phyloP scores from a whole-genome alignment of 208 protist genomes.

The Trypanosoma boissoni region DNA sequence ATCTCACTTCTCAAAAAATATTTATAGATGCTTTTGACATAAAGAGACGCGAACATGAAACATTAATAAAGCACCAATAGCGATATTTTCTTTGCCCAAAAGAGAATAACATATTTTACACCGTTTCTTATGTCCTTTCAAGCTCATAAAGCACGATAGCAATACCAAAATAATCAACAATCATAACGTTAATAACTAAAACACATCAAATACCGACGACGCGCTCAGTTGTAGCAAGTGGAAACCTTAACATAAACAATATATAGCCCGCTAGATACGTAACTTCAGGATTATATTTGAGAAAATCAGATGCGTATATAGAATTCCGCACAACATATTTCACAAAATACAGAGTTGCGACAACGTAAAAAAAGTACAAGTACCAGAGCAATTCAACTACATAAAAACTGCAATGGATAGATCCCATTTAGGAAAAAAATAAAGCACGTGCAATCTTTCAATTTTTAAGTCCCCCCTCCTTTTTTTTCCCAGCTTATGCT shows the following conservation, averaged over 20 bases:
- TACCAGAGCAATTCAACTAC: constrained; percentile 36
- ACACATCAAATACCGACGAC: constrained; percentile 44
- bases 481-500: constrained; percentile 6
- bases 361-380: constrained; percentile 32
- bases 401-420: constrained; percentile 22
- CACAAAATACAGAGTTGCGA: constrained; percentile 28
- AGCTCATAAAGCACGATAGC: constrained; percentile 27
- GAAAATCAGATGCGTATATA: background rate
- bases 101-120: constrained; percentile 8
- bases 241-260: constrained; percentile 38
- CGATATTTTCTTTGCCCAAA: constrained; percentile 14
- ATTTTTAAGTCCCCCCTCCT: constrained; percentile 21
- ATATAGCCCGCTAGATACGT: constrained; percentile 24
- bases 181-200: constrained; percentile 27
- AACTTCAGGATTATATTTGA: constrained; percentile 10
- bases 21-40: no score
- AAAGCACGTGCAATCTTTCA: constrained; percentile 25
- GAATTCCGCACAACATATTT: constrained; percentile 10
- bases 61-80: no score
- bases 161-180: constrained; percentile 28
- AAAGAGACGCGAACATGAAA: constrained; percentile 43
- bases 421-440: constrained; percentile 28
- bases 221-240: constrained; percentile 27
- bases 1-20: no score
- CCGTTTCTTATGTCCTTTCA: constrained; percentile 15